Conservation (phyloP, 2,329 filamentous ascomycete genomes). For the Ophiostoma australiae region DNA sequence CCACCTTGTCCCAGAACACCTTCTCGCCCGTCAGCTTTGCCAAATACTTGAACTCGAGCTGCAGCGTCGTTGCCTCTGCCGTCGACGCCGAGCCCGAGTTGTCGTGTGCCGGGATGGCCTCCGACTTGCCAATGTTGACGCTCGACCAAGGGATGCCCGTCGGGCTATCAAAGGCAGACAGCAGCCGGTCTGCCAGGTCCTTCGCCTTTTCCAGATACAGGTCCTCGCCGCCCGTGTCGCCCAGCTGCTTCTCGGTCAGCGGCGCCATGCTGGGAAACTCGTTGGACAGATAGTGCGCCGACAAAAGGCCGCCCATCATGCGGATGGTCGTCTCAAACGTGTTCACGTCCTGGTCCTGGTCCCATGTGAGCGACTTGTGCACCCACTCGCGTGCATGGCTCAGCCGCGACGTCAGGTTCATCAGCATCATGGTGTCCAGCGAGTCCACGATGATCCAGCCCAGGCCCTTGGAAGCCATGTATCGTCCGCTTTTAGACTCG, state of each 20-base stretch:
- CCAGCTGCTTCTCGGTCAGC: slow-evolving; percentile 60
- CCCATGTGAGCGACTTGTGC: slow-evolving; percentile 70
- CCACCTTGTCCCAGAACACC: slow-evolving; percentile 85
- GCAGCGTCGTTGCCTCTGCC: slow-evolving; percentile 84
- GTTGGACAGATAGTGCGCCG: slow-evolving; percentile 90
- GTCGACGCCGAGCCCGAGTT: slow-evolving; percentile 88
- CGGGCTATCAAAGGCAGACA: slow-evolving; percentile 80
- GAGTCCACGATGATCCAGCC: slow-evolving; percentile 98
- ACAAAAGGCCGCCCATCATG: slow-evolving; percentile 89
- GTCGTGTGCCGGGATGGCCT: slow-evolving; percentile 74
- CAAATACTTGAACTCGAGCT: slow-evolving; percentile 96
- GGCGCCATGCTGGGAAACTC: slow-evolving; percentile 75
- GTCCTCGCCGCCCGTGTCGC: slow-evolving; percentile 72
- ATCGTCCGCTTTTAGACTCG: slow-evolving; percentile 67
- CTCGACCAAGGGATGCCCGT: slow-evolving; percentile 88
- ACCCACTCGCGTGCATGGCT: slow-evolving; percentile 87
- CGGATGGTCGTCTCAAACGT: slow-evolving; percentile 98
- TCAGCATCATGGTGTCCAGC: slow-evolving; percentile 93
- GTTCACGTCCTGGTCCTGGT: slow-evolving; percentile 92
- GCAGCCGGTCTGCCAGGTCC: slow-evolving; percentile 80
- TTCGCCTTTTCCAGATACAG: slow-evolving; percentile 94
- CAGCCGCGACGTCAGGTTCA: slow-evolving; percentile 88
- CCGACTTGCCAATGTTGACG: slow-evolving; percentile 73
- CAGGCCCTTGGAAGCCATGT: slow-evolving; percentile 84
- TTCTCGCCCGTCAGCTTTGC: slow-evolving; percentile 90